Evolutionary conservation across 805 yeast genomes (phyloP), one percentile per base, ranked within the genome.

Genomic region (Lipomyces oligophaga): DNA sequence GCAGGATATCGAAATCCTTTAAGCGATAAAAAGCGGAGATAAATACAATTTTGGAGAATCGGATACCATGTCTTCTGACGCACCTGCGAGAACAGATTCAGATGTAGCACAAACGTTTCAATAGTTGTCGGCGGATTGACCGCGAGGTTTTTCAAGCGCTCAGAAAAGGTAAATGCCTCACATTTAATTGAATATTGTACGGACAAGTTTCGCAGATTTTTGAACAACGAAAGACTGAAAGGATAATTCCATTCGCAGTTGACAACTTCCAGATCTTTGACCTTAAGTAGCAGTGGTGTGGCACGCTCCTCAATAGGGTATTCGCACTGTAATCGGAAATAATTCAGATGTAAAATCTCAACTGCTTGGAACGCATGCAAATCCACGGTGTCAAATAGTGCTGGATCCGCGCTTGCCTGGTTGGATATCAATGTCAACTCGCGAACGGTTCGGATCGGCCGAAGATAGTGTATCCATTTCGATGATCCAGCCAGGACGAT

Each of bases 241-340:
- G 56, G 56, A 32, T 44, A 52, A 20, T 49, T 39, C 56, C 56
- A 52, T 38, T 49, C 55, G 36, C 56, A 52, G 28, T 52, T 45
- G 19, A 38, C 18, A 22, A 52, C 41, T 25, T 34, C 38, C 22
- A 52, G 37, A 25, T 40, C 41, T 5, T 20, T 16, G 11, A 49
- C 47, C n/a, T 49, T 36, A 6, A 30, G 30, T n/a, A 49, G 26
- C 32, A 43, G 27, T 26, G 45, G 44, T 13, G 37, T 27, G 19
- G 43, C 49, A 10, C 40, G 43, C n/a, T 38, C 44, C 28, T 36
- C 48, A 11, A 43, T 38, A 32, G 54, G 51, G 32, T 43, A 50
- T 20, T 52, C 55, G 34, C 47, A 44, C 28, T 44, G 55, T 21
- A 52, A 21, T n/a, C 38, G 30, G 39, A 52, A 49, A 34, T 22